These are phyloP conservation scores for Quercus gilva DNA, from an alignment of 306 rosid genomes.

Conservation along the genomic window DNA sequence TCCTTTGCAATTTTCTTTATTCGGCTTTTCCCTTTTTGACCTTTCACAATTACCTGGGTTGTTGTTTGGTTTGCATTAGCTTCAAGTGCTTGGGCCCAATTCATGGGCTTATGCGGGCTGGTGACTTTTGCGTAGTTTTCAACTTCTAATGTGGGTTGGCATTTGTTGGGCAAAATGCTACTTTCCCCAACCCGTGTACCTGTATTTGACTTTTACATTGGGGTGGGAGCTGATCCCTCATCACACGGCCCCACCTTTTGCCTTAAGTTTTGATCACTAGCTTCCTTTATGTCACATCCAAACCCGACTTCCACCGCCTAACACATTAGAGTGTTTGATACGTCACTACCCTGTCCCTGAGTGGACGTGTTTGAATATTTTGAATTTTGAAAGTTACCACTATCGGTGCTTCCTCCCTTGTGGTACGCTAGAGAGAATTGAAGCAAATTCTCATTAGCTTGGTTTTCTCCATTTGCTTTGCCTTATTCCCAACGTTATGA, in stretches of 20 bases:
- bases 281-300: too few relatives aligned
- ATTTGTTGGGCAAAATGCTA: rapidly evolving
- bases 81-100: too few relatives aligned
- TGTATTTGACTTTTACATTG: rapidly evolving
- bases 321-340: rapidly evolving
- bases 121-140: rapidly evolving
- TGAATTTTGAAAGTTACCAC: too few relatives aligned
- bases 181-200: rapidly evolving
- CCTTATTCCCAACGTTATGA: rapidly evolving
- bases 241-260: too few relatives aligned
- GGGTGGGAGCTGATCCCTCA: rapidly evolving
- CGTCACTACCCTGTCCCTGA: rapidly evolving
- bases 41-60: rapidly evolving
- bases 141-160: rapidly evolving
- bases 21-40: too few relatives aligned
- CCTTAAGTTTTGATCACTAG: too few relatives aligned
- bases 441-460: too few relatives aligned
- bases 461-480: rapidly evolving
- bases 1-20: too few relatives aligned
- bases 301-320: rapidly evolving
- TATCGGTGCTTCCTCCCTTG: too few relatives aligned
- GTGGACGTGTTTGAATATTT: rapidly evolving
- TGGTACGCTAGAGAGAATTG: rapidly evolving
- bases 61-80: rapidly evolving
- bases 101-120: too few relatives aligned